These are phyloP conservation scores for Ceratobasidium papillatum DNA, from an alignment of 1,284 basidiomycete species.

Conservation along the genomic window DNA sequence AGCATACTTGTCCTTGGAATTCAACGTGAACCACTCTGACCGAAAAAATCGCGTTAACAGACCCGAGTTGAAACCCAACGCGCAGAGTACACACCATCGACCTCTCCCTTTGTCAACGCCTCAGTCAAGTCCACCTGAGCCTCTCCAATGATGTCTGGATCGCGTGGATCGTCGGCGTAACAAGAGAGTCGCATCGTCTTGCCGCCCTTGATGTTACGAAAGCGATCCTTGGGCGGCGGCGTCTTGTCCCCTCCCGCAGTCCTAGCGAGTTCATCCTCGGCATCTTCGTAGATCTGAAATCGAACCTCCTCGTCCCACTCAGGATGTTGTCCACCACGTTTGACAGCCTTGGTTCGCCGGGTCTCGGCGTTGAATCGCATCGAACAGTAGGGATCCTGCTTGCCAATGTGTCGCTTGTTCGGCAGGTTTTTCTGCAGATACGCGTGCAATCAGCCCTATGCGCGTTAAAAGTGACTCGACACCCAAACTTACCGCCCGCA, in stretches of 20 bases:
- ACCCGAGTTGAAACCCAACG: background rate
- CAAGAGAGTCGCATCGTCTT: conserved; percentile 84
- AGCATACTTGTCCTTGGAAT: conserved; percentile 89
- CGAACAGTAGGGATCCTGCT: conserved; percentile 96
- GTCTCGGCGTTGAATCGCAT: conserved; percentile 82
- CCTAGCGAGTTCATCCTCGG: conserved; percentile 68
- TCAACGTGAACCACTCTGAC: conserved; percentile 92
- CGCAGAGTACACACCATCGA: conserved; percentile 79
- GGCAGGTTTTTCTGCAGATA: conserved; percentile 81
- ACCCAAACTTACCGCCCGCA: conserved; percentile 78
- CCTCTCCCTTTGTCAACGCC: conserved; percentile 93
- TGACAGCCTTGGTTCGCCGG: conserved; percentile 87
- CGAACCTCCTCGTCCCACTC: conserved; percentile 99
- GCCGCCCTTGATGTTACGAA: conserved; percentile 67
- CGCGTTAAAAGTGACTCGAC: background rate
- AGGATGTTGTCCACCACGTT: conserved; percentile 96
- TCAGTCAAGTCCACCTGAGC: conserved; percentile 86
- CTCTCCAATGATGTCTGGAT: conserved; percentile 97
- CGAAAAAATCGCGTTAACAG: conserved; percentile 27
- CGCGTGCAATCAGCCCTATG: background rate
- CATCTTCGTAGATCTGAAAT: conserved; percentile 88
- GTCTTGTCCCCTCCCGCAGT: conserved; percentile 62
- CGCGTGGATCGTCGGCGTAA: conserved; percentile 94
- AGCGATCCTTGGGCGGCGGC: conserved; percentile 63
- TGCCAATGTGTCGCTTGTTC: conserved; percentile 94